A percentile compares a stretch with the other conserved stretches of the same genome.
phyloP scores from a whole-genome alignment of 108 stramenopile species.

The Epipyxis sp. region DNA sequence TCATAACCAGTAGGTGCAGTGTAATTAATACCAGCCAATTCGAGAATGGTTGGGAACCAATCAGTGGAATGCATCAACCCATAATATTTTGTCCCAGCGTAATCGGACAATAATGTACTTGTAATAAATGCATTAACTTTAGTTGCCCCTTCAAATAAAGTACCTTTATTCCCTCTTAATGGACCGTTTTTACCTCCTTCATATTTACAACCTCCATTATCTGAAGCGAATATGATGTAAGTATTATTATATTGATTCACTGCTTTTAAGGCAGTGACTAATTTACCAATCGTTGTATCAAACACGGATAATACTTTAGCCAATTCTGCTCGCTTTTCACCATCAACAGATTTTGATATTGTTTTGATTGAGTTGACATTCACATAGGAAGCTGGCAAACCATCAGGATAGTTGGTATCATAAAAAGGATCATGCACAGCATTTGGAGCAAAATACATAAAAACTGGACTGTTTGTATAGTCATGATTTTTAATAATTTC shows the following conservation, averaged over 20 bases:
- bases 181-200: not conserved
- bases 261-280: not conserved
- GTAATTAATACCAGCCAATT: not conserved
- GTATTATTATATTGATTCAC: too few relatives aligned
- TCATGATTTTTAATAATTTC: constrained; percentile 36
- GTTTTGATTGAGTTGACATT: constrained; percentile 33
- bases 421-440: constrained; percentile 48
- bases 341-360: constrained; percentile 40
- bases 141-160: constrained; percentile 59
- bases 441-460: constrained; percentile 42
- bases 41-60: constrained; percentile 35
- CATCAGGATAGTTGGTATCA: constrained; percentile 39
- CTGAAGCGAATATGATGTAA: too few relatives aligned
- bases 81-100: constrained; percentile 17
- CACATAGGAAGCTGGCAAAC: constrained; percentile 23
- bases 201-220: constrained; percentile 40
- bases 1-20: not conserved
- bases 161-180: constrained; percentile 52
- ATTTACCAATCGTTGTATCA: not conserved
- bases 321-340: constrained; percentile 42
- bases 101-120: not conserved
- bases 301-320: not conserved
- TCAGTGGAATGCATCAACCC: constrained; percentile 39
- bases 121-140: constrained; percentile 12
- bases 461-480: constrained; percentile 41